Evolutionary conservation across 176 grass and related monocot species (phyloP).

Genomic region (Saccharum spontaneum): DNA sequence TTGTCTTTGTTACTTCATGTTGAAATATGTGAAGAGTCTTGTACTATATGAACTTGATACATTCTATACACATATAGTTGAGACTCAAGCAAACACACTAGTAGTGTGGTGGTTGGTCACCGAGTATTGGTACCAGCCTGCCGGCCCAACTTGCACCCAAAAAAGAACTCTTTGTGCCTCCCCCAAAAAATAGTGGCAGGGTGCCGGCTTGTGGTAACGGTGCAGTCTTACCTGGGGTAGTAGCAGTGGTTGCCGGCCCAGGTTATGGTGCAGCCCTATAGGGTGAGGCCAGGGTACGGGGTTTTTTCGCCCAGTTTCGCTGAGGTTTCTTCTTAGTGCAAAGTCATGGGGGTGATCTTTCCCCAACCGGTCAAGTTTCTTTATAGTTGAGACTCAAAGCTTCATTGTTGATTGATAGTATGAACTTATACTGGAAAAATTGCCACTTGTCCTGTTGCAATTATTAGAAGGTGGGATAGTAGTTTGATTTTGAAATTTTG

Average conservation of each 20-base stretch:
- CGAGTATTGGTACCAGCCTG: background rate
- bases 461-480: background rate
- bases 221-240: background rate
- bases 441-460: background rate
- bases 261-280: background rate
- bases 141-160: background rate
- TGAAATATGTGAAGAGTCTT: background rate
- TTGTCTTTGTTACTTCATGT: background rate
- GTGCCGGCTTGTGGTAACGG: background rate
- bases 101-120: background rate
- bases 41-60: background rate
- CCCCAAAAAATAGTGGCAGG: background rate
- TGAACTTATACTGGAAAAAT: background rate
- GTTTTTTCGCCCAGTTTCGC: background rate
- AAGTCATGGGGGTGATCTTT: background rate
- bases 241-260: background rate
- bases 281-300: background rate
- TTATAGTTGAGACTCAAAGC: background rate
- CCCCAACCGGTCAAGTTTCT: background rate
- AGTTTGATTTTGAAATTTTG: background rate
- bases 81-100: background rate
- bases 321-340: background rate
- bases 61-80: background rate
- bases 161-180: background rate
- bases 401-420: constrained; percentile 9